These are phyloP conservation scores for Aureobasidium sp. DNA, from an alignment of 2,329 filamentous ascomycete species.

Conservation along the genomic window DNA sequence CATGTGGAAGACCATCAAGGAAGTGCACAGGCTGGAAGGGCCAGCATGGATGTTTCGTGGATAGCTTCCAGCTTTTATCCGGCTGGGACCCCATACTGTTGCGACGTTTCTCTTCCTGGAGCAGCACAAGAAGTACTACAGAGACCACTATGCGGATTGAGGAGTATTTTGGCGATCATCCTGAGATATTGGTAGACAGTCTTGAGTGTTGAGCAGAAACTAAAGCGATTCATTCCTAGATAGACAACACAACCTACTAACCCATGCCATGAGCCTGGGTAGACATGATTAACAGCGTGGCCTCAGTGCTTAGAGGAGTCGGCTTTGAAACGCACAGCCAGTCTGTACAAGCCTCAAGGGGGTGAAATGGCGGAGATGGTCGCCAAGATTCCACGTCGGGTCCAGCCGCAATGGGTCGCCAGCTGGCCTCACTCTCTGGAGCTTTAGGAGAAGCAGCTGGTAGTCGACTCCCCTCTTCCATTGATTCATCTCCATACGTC, in stretches of 20 bases:
- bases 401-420: slow-evolving; percentile 7
- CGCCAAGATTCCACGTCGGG: slow-evolving; percentile 13
- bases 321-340: background rate
- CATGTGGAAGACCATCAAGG: slow-evolving; percentile 54
- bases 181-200: background rate
- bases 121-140: slow-evolving; percentile 74
- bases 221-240: background rate
- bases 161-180: background rate
- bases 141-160: slow-evolving; percentile 26
- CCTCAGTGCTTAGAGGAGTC: background rate
- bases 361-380: background rate
- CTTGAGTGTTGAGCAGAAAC: background rate
- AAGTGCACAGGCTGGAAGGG: slow-evolving; percentile 66
- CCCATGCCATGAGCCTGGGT: too few species aligned
- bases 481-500: slow-evolving; percentile 13
- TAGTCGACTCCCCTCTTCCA: slow-evolving; percentile 13
- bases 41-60: slow-evolving; percentile 81
- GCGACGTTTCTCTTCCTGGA: slow-evolving; percentile 82
- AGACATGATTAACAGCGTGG: background rate
- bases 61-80: slow-evolving; percentile 73
- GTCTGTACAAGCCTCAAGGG: background rate
- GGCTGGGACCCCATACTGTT: slow-evolving; percentile 69
- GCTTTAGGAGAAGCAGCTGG: slow-evolving; percentile 15
- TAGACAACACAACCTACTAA: background rate
- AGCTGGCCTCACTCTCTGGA: slow-evolving; percentile 14